These are phyloP conservation scores for Leccinum fuscescens DNA, from an alignment of 1,284 basidiomycete genomes.

Conservation along the genomic window DNA sequence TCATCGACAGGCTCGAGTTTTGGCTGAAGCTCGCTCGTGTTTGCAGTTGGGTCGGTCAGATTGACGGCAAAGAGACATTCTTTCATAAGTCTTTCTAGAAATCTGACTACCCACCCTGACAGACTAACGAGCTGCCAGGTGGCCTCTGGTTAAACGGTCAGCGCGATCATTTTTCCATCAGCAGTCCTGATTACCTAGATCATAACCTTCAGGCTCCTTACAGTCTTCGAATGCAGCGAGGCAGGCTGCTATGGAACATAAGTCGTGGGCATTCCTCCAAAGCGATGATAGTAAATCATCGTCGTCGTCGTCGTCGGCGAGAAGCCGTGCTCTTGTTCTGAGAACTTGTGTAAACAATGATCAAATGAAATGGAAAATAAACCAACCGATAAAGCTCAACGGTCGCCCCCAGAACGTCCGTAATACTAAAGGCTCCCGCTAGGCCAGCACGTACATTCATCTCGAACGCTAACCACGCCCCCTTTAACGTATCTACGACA, in stretches of 20 bases:
- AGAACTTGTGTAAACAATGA: slow-evolving; percentile 5
- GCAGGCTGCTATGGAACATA: slow-evolving; percentile 59
- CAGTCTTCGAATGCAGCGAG: slow-evolving; percentile 66
- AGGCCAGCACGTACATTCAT: slow-evolving; percentile 34
- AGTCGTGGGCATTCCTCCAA: slow-evolving; percentile 58
- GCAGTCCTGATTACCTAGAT: slow-evolving; percentile 46
- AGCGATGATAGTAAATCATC: slow-evolving; percentile 42
- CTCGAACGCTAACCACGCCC: slow-evolving; percentile 44
- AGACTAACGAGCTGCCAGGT: slow-evolving; percentile 68
- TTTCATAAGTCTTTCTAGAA: slow-evolving; percentile 62
- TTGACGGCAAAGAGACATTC: slow-evolving; percentile 53
- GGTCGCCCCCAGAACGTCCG: slow-evolving; percentile 51
- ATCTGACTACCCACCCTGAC: slow-evolving; percentile 55
- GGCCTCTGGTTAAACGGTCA: slow-evolving; percentile 44
- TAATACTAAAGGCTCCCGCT: slow-evolving; percentile 33
- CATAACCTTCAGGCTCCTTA: slow-evolving; percentile 58
- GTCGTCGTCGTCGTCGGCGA: slow-evolving; percentile 25
- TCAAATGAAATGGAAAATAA: slow-evolving; percentile 2
- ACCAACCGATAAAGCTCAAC: slow-evolving; percentile 58
- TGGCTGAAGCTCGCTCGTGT: slow-evolving; percentile 14
- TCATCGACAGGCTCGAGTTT: slow-evolving; percentile 31
- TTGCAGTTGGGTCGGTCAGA: slow-evolving; percentile 16
- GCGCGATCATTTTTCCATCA: not conserved
- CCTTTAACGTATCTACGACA: slow-evolving; percentile 43
- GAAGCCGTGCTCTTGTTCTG: slow-evolving; percentile 38